These are phyloP conservation scores for Clarireedia sp. DNA, from an alignment of 2,329 filamentous ascomycete genomes.

Conservation along the genomic window DNA sequence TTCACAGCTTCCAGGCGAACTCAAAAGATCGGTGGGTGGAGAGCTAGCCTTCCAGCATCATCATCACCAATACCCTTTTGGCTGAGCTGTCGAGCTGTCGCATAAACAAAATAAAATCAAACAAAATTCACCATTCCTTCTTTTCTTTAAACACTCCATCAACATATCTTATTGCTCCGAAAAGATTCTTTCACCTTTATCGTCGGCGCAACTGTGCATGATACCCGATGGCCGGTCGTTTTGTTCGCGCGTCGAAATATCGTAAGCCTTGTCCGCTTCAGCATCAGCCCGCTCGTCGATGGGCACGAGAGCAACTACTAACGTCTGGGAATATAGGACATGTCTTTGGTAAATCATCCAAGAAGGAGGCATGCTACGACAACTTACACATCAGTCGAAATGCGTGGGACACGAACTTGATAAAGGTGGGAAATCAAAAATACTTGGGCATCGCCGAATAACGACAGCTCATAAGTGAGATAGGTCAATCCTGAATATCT, in stretches of 20 bases:
- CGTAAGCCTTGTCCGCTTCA: slow-evolving; percentile 39
- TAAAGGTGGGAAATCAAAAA: slow-evolving; percentile 61
- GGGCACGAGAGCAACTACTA: slow-evolving; percentile 22
- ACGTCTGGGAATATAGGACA: slow-evolving; percentile 56
- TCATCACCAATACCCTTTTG: neutral
- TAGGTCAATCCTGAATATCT: slow-evolving; percentile 94
- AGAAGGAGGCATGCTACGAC: slow-evolving; percentile 98
- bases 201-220: neutral
- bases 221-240: slow-evolving; percentile 56
- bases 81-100: neutral
- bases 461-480: slow-evolving; percentile 20
- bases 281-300: neutral
- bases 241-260: slow-evolving; percentile 68
- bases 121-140: neutral
- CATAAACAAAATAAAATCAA: neutral
- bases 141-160: slow-evolving; percentile 10
- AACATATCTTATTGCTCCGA: slow-evolving; percentile 1
- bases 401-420: slow-evolving; percentile 97
- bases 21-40: neutral
- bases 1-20: neutral
- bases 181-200: neutral
- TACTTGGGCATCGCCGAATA: neutral
- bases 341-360: slow-evolving; percentile 91
- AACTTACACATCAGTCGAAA: slow-evolving; percentile 96
- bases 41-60: neutral